These are phyloP conservation scores for Calonectria henricotiae DNA, from an alignment of 2,329 filamentous ascomycete species.

Conservation along the genomic window DNA sequence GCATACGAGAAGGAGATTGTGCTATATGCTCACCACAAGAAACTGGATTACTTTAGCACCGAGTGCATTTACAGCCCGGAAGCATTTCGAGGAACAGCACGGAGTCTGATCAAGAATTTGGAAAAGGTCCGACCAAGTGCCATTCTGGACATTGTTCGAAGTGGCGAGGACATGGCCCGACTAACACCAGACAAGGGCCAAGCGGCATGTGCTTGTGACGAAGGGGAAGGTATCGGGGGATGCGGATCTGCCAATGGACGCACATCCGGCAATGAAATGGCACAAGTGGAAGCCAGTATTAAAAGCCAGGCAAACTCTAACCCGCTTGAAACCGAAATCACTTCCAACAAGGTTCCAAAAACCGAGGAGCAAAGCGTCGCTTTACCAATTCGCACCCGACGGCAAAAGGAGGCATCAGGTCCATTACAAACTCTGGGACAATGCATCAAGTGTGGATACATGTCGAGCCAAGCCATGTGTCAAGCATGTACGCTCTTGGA, in stretches of 20 bases:
- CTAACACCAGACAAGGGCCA: slow-evolving; percentile 67
- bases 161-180: slow-evolving; percentile 95
- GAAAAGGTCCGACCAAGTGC: slow-evolving; percentile 94
- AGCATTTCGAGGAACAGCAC: slow-evolving; percentile 93
- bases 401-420: slow-evolving; percentile 51
- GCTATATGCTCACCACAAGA: slow-evolving; percentile 96
- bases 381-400: slow-evolving; percentile 56
- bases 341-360: slow-evolving; percentile 45
- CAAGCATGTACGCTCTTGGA: slow-evolving; percentile 95
- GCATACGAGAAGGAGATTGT: slow-evolving; percentile 99
- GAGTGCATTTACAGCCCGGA: slow-evolving; percentile 99
- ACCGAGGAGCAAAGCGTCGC: slow-evolving; percentile 54
- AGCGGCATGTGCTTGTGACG: slow-evolving; percentile 58
- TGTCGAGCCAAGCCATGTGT: slow-evolving; percentile 94
- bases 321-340: slow-evolving; percentile 57
- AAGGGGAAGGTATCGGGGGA: slow-evolving; percentile 70
- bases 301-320: slow-evolving; percentile 44
- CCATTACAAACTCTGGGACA: slow-evolving; percentile 84
- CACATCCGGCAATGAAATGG: slow-evolving; percentile 83
- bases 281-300: slow-evolving; percentile 78
- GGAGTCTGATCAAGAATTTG: slow-evolving; percentile 93
- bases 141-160: slow-evolving; percentile 94
- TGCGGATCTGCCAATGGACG: slow-evolving; percentile 80
- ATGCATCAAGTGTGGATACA: slow-evolving; percentile 92
- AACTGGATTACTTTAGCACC: slow-evolving; percentile 97